These are phyloP conservation scores for Blastobotrys aristatus DNA, from an alignment of 1,139 yeast genomes.

Conservation along the genomic window DNA sequence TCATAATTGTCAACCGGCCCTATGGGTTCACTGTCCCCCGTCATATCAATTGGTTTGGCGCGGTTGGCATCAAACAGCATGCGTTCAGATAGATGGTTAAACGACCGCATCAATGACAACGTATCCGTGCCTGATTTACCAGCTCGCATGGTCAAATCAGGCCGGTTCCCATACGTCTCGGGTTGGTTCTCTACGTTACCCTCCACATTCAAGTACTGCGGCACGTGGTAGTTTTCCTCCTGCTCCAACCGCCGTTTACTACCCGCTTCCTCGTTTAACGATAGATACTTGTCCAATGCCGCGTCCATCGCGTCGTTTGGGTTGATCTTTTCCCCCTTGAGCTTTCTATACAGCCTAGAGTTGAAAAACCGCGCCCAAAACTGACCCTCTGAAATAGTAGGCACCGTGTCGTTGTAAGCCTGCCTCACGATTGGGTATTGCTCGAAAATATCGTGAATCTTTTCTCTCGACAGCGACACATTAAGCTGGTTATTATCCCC, in stretches of 20 bases:
- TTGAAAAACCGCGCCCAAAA: slow-evolving; percentile 97
- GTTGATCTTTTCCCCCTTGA: slow-evolving; percentile 83
- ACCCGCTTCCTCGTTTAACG: slow-evolving; percentile 20
- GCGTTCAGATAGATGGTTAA: slow-evolving; percentile 81
- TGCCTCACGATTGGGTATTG: slow-evolving; percentile 90
- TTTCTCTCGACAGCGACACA: slow-evolving; percentile 86
- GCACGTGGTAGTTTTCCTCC: slow-evolving; percentile 33
- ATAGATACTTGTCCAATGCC: slow-evolving; percentile 75
- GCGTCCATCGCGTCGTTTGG: slow-evolving; percentile 77
- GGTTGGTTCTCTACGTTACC: slow-evolving; percentile 84
- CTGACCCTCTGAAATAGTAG: slow-evolving; percentile 80
- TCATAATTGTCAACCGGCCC: slow-evolving; percentile 30
- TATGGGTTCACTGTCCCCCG: slow-evolving; percentile 24
- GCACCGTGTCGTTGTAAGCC: slow-evolving; percentile 88
- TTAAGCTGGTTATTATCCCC: slow-evolving; percentile 69
- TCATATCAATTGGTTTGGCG: slow-evolving; percentile 9
- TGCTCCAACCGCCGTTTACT: slow-evolving; percentile 43
- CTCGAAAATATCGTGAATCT: slow-evolving; percentile 81
- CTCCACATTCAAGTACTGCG: slow-evolving; percentile 54
- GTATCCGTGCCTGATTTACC: slow-evolving; percentile 54
- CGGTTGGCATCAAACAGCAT: slow-evolving; percentile 56
- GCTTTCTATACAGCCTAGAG: slow-evolving; percentile 76
- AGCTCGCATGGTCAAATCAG: slow-evolving; percentile 82
- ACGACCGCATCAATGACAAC: slow-evolving; percentile 72
- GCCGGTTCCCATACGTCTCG: slow-evolving; percentile 68